Base-by-base conservation (phyloP, 768 basidiomycete genomes). In the Mycena metata region DNA sequence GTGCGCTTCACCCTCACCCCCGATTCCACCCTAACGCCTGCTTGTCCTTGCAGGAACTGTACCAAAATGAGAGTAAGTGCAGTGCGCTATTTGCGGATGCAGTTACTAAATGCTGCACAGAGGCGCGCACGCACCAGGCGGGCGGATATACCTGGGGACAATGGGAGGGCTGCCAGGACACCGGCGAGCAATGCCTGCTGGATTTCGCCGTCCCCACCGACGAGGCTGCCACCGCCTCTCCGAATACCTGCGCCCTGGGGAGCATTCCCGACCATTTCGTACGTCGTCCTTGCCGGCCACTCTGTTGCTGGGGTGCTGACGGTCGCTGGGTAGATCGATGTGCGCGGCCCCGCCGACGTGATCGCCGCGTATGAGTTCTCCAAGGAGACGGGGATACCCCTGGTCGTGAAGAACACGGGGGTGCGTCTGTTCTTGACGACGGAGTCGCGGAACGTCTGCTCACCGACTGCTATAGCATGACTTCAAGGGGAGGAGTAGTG, bases 91-190 rank as follows among this genome's bases (percentile, higher is more conserved):
- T 1, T 12, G 45, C 11, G 10, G 35, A 10, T 3, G 16, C 6
- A 1, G 19, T 42, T 7, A 19, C 19, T 39, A 39, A 43, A 46
- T 13, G 26, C 33, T 24, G 9, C 15, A 17, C 35, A 72, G 66
- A 64, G 60, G 30, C 50, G 3, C 66, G 69, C 63, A 60, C 64
- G 23, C 43, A 57, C 30, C 58, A 65, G 33, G 56, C 78, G 8
- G 73, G 75, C 23, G 78, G 71, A 6, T 82, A 79, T 60, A 79
- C 81, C 35, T 77, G 79, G 65, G 73, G 83, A 0, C 85, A 89
- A 69, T 89, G 85, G 85, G 88, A 88, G 67, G 85, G 85, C 2
- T 90, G 89, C 73, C 86, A 88, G 75, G 62, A 75, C 13, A 80
- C 79, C 0, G 77, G 79, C 10, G 78, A 83, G 17, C 80, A 82